A percentile compares a stretch with the other conserved stretches of the same genome.
Conservation (phyloP, 768 basidiomycete species). For the Podaxis sp. region DNA sequence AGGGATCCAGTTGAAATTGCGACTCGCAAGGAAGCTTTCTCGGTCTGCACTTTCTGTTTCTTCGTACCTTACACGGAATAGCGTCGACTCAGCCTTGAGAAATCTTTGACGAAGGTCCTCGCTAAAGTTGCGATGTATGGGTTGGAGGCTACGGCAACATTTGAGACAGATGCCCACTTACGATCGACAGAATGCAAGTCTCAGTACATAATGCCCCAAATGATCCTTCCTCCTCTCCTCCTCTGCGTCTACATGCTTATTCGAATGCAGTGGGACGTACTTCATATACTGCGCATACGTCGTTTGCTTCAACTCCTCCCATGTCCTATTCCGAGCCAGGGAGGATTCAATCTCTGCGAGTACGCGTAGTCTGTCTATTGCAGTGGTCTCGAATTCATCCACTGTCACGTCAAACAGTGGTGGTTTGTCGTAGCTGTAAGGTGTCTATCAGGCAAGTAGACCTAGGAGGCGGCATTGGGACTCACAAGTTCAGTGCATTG, state of each 20-base stretch:
- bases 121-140: slow-evolving; percentile 37
- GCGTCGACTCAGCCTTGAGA: slow-evolving; percentile 81
- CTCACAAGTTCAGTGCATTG: slow-evolving; percentile 78
- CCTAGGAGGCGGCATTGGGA: slow-evolving; percentile 13
- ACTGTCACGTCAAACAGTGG: slow-evolving; percentile 88
- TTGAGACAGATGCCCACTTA: slow-evolving; percentile 42
- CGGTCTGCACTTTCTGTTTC: slow-evolving; percentile 56
- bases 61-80: slow-evolving; percentile 85
- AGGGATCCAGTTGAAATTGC: slow-evolving; percentile 63
- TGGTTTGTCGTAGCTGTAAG: slow-evolving; percentile 76
- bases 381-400: slow-evolving; percentile 93
- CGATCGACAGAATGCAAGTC: slow-evolving; percentile 96
- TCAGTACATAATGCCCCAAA: slow-evolving; percentile 89
- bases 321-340: slow-evolving; percentile 77
- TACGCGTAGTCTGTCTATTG: slow-evolving; percentile 83
- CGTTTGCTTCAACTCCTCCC: slow-evolving; percentile 71
- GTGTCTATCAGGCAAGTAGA: slow-evolving; percentile 14
- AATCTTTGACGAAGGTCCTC: slow-evolving; percentile 90
- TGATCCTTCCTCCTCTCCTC: slow-evolving; percentile 79
- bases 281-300: slow-evolving; percentile 66
- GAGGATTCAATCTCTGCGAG: slow-evolving; percentile 92
- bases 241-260: slow-evolving; percentile 46
- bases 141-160: not conserved
- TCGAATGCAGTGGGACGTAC: slow-evolving; percentile 70
- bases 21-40: slow-evolving; percentile 60